Evolutionary conservation across 768 basidiomycete genomes (phyloP).

Genomic region (Leucosporidium yakuticum): DNA sequence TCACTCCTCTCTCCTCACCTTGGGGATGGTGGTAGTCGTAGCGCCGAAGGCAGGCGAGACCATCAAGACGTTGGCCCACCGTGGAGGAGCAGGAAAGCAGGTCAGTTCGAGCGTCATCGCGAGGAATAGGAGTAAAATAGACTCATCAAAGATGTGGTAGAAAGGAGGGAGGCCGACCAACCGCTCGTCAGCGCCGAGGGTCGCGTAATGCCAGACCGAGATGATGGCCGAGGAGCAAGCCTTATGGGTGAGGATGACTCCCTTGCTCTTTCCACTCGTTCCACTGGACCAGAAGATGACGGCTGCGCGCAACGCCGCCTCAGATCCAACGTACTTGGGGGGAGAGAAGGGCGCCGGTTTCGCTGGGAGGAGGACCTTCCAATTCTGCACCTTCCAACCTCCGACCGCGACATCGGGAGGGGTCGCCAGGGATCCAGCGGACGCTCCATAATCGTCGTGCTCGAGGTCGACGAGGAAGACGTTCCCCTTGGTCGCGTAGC

Average conservation of each 20-base stretch:
- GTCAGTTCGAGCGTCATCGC: background rate
- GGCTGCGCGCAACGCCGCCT: slow-evolving; percentile 31
- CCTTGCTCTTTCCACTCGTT: slow-evolving; percentile 40
- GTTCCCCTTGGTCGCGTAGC: slow-evolving; percentile 26
- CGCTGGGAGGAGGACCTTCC: slow-evolving; percentile 30
- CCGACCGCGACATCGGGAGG: background rate
- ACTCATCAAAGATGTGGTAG: slow-evolving; percentile 30
- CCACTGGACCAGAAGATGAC: slow-evolving; percentile 41
- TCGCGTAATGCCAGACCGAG: slow-evolving; percentile 35
- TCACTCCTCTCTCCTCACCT: too few relatives aligned
- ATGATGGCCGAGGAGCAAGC: slow-evolving; percentile 33
- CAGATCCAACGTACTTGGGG: slow-evolving; percentile 21
- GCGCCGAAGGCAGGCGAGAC: slow-evolving; percentile 34
- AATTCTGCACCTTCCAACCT: slow-evolving; percentile 25
- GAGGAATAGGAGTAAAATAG: background rate
- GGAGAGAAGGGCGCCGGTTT: slow-evolving; percentile 15
- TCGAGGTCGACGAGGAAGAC: slow-evolving; percentile 34
- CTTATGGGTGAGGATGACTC: slow-evolving; percentile 38
- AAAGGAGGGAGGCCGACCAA: slow-evolving; percentile 38
- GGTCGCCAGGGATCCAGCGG: too few relatives aligned
- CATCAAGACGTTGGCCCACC: slow-evolving; percentile 37
- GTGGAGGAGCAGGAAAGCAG: slow-evolving; percentile 5
- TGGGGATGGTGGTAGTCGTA: slow-evolving; percentile 34
- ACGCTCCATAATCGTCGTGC: background rate
- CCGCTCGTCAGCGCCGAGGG: slow-evolving; percentile 27